Conservation (phyloP, 805 yeast genomes). For the Saccharomyces jurei region DNA sequence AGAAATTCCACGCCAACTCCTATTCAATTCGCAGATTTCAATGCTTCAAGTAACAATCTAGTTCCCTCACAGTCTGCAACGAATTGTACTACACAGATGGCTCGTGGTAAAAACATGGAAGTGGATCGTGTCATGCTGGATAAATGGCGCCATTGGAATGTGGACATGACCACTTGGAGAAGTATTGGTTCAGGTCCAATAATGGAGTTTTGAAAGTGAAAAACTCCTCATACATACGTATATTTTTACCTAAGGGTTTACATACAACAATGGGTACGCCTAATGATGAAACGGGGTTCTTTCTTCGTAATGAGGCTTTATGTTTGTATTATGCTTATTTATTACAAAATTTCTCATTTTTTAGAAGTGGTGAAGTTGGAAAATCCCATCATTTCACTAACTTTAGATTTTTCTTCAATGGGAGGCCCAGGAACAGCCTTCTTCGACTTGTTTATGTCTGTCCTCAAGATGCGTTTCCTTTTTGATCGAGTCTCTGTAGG, state of each 20-base stretch:
- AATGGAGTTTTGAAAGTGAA: conserved; percentile 34
- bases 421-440: conserved; percentile 11
- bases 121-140: conserved; percentile 47
- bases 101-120: conserved; percentile 6
- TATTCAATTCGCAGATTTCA: conserved; percentile 9
- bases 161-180: conserved; percentile 82
- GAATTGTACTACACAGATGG: not conserved
- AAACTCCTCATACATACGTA: not conserved
- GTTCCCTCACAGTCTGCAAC: conserved; percentile 14
- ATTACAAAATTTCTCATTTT: conserved; percentile 10
- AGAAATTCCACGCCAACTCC: conserved; percentile 8
- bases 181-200: conserved; percentile 59
- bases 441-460: conserved; percentile 26
- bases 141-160: conserved; percentile 78
- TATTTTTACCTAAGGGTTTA: not conserved
- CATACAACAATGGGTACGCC: not conserved
- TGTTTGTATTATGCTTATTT: not conserved
- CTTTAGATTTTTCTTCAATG: conserved; percentile 13
- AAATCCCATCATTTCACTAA: conserved; percentile 51
- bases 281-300: not conserved
- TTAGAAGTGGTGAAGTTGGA: conserved; percentile 46
- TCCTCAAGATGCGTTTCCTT: conserved; percentile 22
- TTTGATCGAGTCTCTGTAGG: conserved; percentile 36
- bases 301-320: conserved; percentile 1
- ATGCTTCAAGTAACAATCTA: conserved; percentile 11